Evolutionary conservation across 2,329 filamentous ascomycete genomes (phyloP), one percentile per base, ranked within the genome.

Genomic region (Ceratocystis huliohia): DNA sequence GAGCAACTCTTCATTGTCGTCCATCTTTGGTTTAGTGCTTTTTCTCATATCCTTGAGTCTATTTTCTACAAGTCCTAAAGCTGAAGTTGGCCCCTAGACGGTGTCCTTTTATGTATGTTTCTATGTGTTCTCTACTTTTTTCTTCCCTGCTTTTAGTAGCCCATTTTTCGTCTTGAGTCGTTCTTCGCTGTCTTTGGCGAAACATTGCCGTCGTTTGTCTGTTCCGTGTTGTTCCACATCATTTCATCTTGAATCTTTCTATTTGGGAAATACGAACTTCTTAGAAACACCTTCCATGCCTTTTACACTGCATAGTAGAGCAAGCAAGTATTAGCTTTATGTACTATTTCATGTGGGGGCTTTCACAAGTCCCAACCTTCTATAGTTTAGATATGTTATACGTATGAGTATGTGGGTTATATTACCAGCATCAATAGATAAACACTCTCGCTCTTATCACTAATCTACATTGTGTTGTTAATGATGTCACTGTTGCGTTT

Each of bases 181-280:
- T 7, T 37, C 17, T 59, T 59, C 56, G 3, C 28, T 33, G 6
- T 59, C 56, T 20, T 59, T 37, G 25, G 33, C 28, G 56, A 59
- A 59, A 59, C 56, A 59, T n/a, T 20, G 17, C 57, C 44, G 44
- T 15, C 17, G 30, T 62, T 66, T 46, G 28, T 28, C 17, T 57
- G 37, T 25, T 53, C 48, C 48, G 5, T 61, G 10, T 56, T 41
- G 46, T 46, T 41, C 28, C 45, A 8, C 37, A 20, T 25, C 8
- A 37, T 63, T 37, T 63, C 50, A 41, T 59, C 28, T 56, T 66
- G 61, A 44, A 28, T 66, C 30, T 45, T 63, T 57, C 61, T 56
- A 50, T 20, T 50, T 30, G 17, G 37, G 20, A 48, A 63, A 63
- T 48, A 63, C 61, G 61, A 48, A 20, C 44, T 48, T 63, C 25